Evolutionary conservation across 2,329 filamentous ascomycete genomes (phyloP), one percentile per base, ranked within the genome.

Genomic region (Diaporthe australafricana): DNA sequence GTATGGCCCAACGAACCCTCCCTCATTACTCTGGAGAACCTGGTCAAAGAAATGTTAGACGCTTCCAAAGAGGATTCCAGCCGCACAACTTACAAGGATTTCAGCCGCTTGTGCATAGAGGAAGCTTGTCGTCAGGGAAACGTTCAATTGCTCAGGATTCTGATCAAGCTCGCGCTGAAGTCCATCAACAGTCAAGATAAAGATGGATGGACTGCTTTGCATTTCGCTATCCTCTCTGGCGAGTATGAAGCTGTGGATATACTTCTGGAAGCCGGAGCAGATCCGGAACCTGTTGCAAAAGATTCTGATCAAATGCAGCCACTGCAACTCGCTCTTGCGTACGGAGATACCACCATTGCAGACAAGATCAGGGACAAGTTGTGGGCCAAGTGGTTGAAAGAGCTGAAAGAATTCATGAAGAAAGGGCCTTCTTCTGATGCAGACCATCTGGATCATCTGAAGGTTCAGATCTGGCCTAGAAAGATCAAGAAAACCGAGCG

Each of bases 71-170:
- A 50, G 11, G 22, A 11, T 14, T 50, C 47, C 32, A 3, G 38
- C 32, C 30, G 38, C 32, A 35, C 55, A 52, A 42, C 30, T 11
- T 32, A 48, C 22, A 50, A 17, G 20, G 25, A 65, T 22, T 47
- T 47, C 60, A n/a, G 60, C 22, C 40, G 60, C 16, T 50, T 50
- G 8, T 65, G 55, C 35, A 57, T 57, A 32, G 55, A 57, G 20
- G 55, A 22, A 32, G 55, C 55, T 6, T n/a, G 16, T 20, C 20
- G 55, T 14, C 32, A 57, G 20, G 25, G 55, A n/a, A 38, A 35
- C 55, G 14, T 40, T 40, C 25, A 16, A n/a, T 40, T 57, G 32
- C 22, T 57, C 30, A 40, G 38, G 9, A 42, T 57, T 40, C n/a
- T 57, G 22, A 22, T 57, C 55, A 20, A 57, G 40, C 17, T 57